A percentile compares a stretch with the other conserved stretches of the same genome.
These are phyloP conservation scores for Globisporangium spinosum DNA, from an alignment of 352 stramenopile genomes.

Conservation along the genomic window DNA sequence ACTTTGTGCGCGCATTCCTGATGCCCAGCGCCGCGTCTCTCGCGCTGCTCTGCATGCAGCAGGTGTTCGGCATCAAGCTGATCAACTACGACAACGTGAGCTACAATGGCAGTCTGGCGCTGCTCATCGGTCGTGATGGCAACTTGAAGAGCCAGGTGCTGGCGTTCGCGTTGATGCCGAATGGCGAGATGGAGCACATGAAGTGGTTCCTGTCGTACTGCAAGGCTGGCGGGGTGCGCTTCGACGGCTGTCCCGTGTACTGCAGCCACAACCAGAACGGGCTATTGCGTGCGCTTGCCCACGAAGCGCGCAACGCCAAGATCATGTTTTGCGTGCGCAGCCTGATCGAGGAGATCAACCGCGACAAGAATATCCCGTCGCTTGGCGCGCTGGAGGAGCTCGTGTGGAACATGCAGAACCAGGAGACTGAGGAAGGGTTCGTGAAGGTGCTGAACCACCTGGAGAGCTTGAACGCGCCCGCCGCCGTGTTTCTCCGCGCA, in stretches of 20 bases:
- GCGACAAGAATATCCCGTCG: conserved; percentile 75
- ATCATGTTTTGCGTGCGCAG: conserved; percentile 77
- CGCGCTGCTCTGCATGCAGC: conserved; percentile 55
- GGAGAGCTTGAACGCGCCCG: conserved; percentile 51
- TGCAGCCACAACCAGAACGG: conserved; percentile 66
- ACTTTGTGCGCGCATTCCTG: conserved; percentile 72
- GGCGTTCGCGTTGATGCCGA: conserved; percentile 65
- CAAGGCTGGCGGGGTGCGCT: conserved; percentile 49
- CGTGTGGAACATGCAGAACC: conserved; percentile 62
- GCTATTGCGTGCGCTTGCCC: conserved; percentile 55
- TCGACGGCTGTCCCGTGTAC: conserved; percentile 57
- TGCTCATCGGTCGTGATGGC: conserved; percentile 64
- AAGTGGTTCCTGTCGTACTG: conserved; percentile 67
- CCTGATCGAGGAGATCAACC: conserved; percentile 61
- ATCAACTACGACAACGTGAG: conserved; percentile 64
- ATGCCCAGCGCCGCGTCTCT: conserved; percentile 63
- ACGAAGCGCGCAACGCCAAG: conserved; percentile 54
- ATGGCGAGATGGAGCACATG: conserved; percentile 67
- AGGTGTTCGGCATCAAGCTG: conserved; percentile 71
- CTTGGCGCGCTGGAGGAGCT: conserved; percentile 56
- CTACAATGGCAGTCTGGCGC: conserved; percentile 54
- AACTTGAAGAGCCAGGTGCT: conserved; percentile 64
- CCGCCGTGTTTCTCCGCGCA: conserved; percentile 54
- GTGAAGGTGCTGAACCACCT: conserved; percentile 46
- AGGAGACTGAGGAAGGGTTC: conserved; percentile 64